Evolutionary conservation across 192 early-diverging fungal genomes (phyloP).

Genomic region (Coemansia sp.): DNA sequence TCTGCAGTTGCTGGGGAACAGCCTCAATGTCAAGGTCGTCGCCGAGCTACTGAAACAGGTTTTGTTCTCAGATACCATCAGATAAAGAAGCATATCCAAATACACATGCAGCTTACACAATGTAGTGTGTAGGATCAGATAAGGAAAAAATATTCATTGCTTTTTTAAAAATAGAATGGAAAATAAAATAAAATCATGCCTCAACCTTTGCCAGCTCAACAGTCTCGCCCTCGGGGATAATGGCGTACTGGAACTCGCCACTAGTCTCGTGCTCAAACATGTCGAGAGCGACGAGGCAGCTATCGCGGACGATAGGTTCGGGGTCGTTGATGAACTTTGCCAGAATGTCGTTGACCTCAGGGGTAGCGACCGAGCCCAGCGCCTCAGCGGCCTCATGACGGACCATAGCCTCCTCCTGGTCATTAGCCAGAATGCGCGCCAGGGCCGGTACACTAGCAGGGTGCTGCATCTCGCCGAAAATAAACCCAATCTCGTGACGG

Average conservation of each 20-base stretch:
- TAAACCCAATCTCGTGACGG: constrained; percentile 93
- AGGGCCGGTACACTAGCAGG: constrained; percentile 86
- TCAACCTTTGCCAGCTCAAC: constrained; percentile 7
- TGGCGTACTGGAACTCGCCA: constrained; percentile 87
- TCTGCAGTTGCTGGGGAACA: constrained; percentile 52
- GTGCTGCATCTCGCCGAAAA: constrained; percentile 98
- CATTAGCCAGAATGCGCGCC: constrained; percentile 74
- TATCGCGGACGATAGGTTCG: constrained; percentile 87
- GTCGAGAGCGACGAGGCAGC: constrained; percentile 92
- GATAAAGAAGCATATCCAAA: constrained; percentile 4
- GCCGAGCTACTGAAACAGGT: constrained; percentile 36
- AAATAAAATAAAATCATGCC: neutral
- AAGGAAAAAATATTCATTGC: neutral
- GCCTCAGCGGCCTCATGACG: constrained; percentile 98
- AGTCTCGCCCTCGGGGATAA: constrained; percentile 41
- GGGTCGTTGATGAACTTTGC: constrained; percentile 74
- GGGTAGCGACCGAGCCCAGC: constrained; percentile 91
- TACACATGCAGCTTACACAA: neutral
- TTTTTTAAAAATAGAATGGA: neutral
- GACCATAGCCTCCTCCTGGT: constrained; percentile 86
- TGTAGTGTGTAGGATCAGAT: neutral
- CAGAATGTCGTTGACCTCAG: constrained; percentile 78
- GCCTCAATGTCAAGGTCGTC: constrained; percentile 49
- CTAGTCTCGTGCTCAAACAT: constrained; percentile 93
- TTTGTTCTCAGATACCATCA: constrained; percentile 24